These are phyloP conservation scores for Diaporthe ilicicola DNA, from an alignment of 2,329 filamentous ascomycete genomes.

Conservation along the genomic window DNA sequence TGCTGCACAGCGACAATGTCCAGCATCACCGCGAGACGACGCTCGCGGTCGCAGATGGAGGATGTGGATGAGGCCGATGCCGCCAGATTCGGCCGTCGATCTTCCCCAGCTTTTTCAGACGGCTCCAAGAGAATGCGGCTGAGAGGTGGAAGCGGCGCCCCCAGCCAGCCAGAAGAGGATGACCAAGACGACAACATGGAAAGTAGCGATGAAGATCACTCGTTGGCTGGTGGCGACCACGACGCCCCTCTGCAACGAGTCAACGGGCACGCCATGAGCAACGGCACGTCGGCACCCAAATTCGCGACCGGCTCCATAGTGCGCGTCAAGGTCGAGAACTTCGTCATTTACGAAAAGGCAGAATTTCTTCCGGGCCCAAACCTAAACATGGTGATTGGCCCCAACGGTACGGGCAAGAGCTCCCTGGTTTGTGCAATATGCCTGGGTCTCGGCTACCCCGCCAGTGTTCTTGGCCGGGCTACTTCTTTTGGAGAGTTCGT, in stretches of 20 bases:
- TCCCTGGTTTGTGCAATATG: constrained; percentile 97
- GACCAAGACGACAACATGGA: constrained; percentile 34
- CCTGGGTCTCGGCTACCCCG: constrained; percentile 85
- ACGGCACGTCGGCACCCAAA: constrained; percentile 38
- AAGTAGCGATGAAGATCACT: constrained; percentile 35
- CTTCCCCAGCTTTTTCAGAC: constrained; percentile 39
- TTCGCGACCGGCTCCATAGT: constrained; percentile 86
- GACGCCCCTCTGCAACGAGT: constrained; percentile 33
- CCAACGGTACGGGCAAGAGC: constrained; percentile 98
- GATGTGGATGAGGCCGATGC: constrained; percentile 47
- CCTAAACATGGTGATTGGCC: constrained; percentile 97
- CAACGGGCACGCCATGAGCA: constrained; percentile 25
- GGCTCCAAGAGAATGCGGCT: constrained; percentile 48
- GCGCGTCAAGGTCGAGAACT: constrained; percentile 84
- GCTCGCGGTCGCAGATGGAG: constrained; percentile 53
- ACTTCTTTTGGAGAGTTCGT: constrained; percentile 89
- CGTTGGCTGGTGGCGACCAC: constrained; percentile 30
- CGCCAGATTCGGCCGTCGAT: constrained; percentile 33
- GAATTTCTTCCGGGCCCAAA: constrained; percentile 92
- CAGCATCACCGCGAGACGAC: constrained; percentile 47
- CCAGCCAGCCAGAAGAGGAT: constrained; percentile 32
- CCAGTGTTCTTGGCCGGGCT: constrained; percentile 84
- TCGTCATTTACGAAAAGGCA: constrained; percentile 92
- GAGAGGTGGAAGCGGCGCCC: constrained; percentile 35
- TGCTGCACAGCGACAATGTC: constrained; percentile 37